Conservation (phyloP, 1,139 yeast genomes). For the Saccharomyces uvarum region DNA sequence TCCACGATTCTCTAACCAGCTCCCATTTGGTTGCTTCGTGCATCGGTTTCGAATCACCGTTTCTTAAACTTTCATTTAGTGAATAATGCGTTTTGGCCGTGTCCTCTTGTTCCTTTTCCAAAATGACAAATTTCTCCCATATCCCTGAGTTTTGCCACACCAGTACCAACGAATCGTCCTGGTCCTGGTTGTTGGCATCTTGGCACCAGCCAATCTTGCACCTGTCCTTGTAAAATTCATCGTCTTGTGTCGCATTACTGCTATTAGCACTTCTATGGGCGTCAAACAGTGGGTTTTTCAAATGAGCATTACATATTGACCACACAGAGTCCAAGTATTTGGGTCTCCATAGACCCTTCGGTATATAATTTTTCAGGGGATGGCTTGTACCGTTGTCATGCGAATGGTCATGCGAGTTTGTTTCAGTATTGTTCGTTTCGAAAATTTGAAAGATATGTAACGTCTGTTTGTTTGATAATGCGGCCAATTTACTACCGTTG, state of each 20-base stretch:
- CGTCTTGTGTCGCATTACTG: constrained; percentile 5
- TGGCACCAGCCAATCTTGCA: constrained; percentile 31
- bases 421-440: constrained; percentile 7
- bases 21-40: constrained; percentile 41
- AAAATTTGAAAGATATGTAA: constrained; percentile 67
- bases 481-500: constrained; percentile 67
- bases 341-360: constrained; percentile 49
- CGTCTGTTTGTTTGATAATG: constrained; percentile 81
- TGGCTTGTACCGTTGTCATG: constrained; percentile 34
- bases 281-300: constrained; percentile 34
- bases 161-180: constrained; percentile 53
- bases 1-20: constrained; percentile 70
- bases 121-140: constrained; percentile 80
- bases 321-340: constrained; percentile 78
- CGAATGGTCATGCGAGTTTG: background rate
- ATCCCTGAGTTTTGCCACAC: constrained; percentile 71
- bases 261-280: constrained; percentile 14
- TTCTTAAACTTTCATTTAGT: constrained; percentile 17
- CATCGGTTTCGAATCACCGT: constrained; percentile 15
- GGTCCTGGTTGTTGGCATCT: constrained; percentile 18
- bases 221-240: constrained; percentile 22
- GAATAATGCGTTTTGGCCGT: constrained; percentile 6
- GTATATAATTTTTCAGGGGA: constrained; percentile 51
- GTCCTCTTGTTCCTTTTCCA: constrained; percentile 37
- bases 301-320: constrained; percentile 79